These are phyloP conservation scores for Pyracantha coccinea DNA, from an alignment of 331 rosid species.

Conservation along the genomic window DNA sequence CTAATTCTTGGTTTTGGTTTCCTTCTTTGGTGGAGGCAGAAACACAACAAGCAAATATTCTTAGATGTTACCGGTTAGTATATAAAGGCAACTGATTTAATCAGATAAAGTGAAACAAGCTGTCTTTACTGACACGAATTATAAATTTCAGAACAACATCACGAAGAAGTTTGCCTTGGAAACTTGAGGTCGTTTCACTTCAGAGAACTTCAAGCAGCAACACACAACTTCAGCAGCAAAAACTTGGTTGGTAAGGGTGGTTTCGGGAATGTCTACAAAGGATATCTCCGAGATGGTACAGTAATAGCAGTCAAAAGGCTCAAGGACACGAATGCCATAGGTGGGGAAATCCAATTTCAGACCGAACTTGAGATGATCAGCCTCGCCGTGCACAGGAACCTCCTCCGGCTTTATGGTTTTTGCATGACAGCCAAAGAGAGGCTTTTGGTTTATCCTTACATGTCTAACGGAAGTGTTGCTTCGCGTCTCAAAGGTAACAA, in stretches of 20 bases:
- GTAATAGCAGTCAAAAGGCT: conserved; percentile 85
- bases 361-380: conserved; percentile 99
- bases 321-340: conserved; percentile 76
- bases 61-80: conserved; percentile 79
- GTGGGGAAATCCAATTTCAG: conserved; percentile 86
- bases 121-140: neutral
- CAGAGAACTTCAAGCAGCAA: conserved; percentile 82
- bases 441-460: conserved; percentile 90
- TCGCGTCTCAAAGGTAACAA: conserved; percentile 80
- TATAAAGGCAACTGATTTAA: neutral
- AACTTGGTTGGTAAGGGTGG: conserved; percentile 91
- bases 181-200: conserved; percentile 68
- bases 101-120: neutral
- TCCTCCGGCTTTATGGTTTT: conserved; percentile 86
- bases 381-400: conserved; percentile 88
- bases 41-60: conserved; percentile 78
- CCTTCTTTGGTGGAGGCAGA: conserved; percentile 88
- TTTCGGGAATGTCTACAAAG: conserved; percentile 95
- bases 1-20: conserved; percentile 65
- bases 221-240: conserved; percentile 82
- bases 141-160: conserved; percentile 51
- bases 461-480: conserved; percentile 97
- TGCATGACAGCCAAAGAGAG: conserved; percentile 80
- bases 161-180: conserved; percentile 73
- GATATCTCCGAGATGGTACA: conserved; percentile 71